Conservation (phyloP, 371 early-diverging fungal species). For the Mortierella sp. region DNA sequence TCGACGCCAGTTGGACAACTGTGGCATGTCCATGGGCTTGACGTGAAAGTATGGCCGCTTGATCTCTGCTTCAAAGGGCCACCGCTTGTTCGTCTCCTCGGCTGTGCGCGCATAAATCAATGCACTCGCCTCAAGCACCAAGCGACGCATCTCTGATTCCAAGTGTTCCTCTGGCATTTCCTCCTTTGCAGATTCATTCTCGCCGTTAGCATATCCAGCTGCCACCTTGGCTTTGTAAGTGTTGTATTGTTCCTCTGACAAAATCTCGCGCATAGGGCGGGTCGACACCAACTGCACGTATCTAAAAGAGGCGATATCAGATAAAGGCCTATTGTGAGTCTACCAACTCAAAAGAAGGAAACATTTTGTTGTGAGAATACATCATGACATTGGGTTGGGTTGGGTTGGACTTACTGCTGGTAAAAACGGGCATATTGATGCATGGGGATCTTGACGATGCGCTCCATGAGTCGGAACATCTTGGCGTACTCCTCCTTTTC, state of each 20-base stretch:
- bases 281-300: constrained; percentile 64
- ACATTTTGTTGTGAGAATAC: neutral
- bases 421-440: constrained; percentile 80
- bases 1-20: constrained; percentile 74
- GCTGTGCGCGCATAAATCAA: constrained; percentile 72
- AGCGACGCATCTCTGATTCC: constrained; percentile 64
- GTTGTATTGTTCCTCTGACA: constrained; percentile 61
- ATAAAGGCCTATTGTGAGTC: neutral
- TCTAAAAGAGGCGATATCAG: constrained; percentile 36
- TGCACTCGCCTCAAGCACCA: constrained; percentile 63
- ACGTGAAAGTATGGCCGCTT: constrained; percentile 84
- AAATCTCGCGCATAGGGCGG: constrained; percentile 63
- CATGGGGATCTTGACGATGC: constrained; percentile 75
- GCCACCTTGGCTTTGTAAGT: constrained; percentile 57
- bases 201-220: neutral
- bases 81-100: constrained; percentile 65
- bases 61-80: constrained; percentile 71
- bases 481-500: constrained; percentile 58
- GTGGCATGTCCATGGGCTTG: constrained; percentile 76
- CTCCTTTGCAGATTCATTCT: constrained; percentile 3
- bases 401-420: constrained; percentile 65
- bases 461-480: constrained; percentile 66
- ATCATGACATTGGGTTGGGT: neutral
- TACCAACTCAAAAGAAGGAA: neutral
- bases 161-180: constrained; percentile 61